Conservation (phyloP, 1,139 yeast genomes). For the Candida frijolesensis region DNA sequence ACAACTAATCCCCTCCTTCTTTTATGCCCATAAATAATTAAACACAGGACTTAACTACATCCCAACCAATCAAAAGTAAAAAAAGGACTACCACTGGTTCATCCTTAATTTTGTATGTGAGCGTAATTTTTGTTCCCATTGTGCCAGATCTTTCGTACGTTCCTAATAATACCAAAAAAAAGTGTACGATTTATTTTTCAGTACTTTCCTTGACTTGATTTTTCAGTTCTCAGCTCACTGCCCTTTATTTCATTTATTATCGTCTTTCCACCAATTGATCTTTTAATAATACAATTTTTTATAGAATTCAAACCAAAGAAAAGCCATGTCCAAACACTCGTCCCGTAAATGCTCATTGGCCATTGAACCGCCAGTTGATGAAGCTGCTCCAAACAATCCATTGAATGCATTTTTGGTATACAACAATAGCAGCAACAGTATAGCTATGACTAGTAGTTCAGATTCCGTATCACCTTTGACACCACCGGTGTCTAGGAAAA, state of each 20-base stretch:
- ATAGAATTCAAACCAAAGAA: neutral
- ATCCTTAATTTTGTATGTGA: no score
- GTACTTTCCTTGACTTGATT: neutral
- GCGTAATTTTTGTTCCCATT: neutral
- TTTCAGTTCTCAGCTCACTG: neutral
- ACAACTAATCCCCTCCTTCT: no score
- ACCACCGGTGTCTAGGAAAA: slow-evolving; percentile 3
- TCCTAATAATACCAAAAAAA: neutral
- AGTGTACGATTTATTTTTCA: neutral
- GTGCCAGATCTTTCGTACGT: neutral
- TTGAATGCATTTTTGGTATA: slow-evolving; percentile 30
- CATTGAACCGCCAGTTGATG: slow-evolving; percentile 20
- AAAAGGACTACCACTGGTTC: no score
- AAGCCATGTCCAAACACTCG: slow-evolving; percentile 4
- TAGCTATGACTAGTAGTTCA: neutral
- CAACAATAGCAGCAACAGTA: slow-evolving; percentile 3
- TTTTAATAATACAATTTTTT: neutral
- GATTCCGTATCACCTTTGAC: neutral
- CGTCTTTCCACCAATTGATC: neutral
- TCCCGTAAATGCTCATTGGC: slow-evolving; percentile 24
- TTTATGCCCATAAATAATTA: no score
- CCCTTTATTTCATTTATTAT: neutral
- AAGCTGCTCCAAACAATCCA: slow-evolving; percentile 21
- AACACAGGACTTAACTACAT: no score
- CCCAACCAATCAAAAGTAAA: no score